Evolutionary conservation across 2,329 filamentous ascomycete genomes (phyloP), one percentile per base, ranked within the genome.

Genomic region (Colletotrichum musicola): DNA sequence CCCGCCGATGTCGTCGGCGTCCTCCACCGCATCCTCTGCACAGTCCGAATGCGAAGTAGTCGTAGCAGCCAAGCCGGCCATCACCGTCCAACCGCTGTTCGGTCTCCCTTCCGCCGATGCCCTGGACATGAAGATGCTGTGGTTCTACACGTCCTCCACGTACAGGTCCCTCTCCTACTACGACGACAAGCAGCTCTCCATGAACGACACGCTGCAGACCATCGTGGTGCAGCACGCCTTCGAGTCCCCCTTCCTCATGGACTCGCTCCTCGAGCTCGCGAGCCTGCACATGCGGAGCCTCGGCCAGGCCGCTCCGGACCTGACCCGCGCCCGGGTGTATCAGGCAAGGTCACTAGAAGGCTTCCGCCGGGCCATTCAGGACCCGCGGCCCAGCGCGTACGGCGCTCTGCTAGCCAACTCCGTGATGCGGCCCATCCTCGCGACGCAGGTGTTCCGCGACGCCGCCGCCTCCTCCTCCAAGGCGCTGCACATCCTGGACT

Each of bases 51-150:
- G 30, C 30, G 30, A 35, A 10, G 10, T 35, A 35, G 30, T 35
- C 7, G 10, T 35, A 35, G 30, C 10, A 35, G 7, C 30, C 6
- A 42, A 13, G 16, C 16, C 40, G 40, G 16, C n/a, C 6, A 14
- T 78, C 20, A 56, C 79, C 49, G 64, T 73, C 10, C 79, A 83
- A 65, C 82, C 81, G 10, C 64, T 20, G n/a, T 20, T 80, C 10
- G 81, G 14, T n/a, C 40, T 42, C 40, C 40, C 40, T 6, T 42
- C 40, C 13, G 16, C 40, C 57, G 76, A 81, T 47, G 77, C 79
- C 35, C 69, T 77, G 18, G 85, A 88, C 68, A 84, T 88, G 83
- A 83, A 81, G 71, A 80, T 88, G 50, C 73, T 88, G 9, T 88
- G 85, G 85, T 86, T 86, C 72, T 88, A 86, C 72, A 84, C 83